Evolutionary conservation across 2,329 filamentous ascomycete species (phyloP).

Genomic region (Seiridium unicorne): DNA sequence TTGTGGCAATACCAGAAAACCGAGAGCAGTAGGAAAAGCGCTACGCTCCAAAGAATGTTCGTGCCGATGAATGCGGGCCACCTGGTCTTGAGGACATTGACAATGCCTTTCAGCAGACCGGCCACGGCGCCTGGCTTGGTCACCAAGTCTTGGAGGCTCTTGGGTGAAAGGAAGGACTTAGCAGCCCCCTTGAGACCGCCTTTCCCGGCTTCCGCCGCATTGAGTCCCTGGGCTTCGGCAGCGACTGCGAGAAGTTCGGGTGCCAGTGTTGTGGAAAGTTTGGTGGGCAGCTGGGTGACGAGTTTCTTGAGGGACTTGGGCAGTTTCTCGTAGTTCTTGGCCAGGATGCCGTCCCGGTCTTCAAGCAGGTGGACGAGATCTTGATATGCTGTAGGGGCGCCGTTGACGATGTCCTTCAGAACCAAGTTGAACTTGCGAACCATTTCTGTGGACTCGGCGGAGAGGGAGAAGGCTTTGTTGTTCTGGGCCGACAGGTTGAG

Average conservation of each 20-base stretch:
- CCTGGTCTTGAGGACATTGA: conserved; percentile 80
- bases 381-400: conserved; percentile 88
- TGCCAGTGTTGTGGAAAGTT: conserved; percentile 71
- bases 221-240: conserved; percentile 69
- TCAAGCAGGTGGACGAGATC: conserved; percentile 71
- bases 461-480: conserved; percentile 81
- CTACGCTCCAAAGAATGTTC: conserved; percentile 87
- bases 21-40: conserved; percentile 84
- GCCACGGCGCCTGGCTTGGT: conserved; percentile 86
- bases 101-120: conserved; percentile 82
- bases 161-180: conserved; percentile 67
- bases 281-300: conserved; percentile 79
- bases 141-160: conserved; percentile 74
- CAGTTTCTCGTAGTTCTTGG: conserved; percentile 62
- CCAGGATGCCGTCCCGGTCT: conserved; percentile 60
- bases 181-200: conserved; percentile 53
- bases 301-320: conserved; percentile 82
- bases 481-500: conserved; percentile 81
- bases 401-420: conserved; percentile 88
- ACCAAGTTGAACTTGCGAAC: conserved; percentile 83
- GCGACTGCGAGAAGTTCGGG: conserved; percentile 82
- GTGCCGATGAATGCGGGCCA: conserved; percentile 92
- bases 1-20: conserved; percentile 99
- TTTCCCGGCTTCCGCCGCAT: conserved; percentile 45
- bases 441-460: conserved; percentile 79